Evolutionary conservation across 1,139 yeast species (phyloP), one percentile per base, ranked within the genome.

Genomic region (Diutina siamensis): DNA sequence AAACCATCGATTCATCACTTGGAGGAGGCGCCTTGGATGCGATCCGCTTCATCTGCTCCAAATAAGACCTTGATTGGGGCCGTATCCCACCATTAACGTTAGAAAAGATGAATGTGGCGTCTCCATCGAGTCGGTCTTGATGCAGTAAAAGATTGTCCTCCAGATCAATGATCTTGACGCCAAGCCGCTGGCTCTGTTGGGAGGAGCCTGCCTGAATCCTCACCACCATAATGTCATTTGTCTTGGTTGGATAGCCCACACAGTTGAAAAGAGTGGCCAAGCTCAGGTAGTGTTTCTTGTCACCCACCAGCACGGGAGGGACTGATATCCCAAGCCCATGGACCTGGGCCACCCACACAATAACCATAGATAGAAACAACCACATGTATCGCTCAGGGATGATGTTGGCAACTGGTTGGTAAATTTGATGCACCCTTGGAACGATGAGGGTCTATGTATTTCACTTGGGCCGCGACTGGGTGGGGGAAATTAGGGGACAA

Each of bases 221-320:
- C 21, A 68, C 62, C 58, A 67, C 55, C 25, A 70, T 53, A 22
- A 68, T 59, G 47, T 71, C 75, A 50, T 68, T 63, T 35, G 59
- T 55, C 38, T 60, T 59, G 5, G 72, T 65, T n/a, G 57, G 54
- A 51, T 71, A 70, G 40, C 65, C 60, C n/a, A 71, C 51, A 54
- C 76, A 71, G 49, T 67, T 61, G 41, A 53, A 49, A 40, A 68
- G 56, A 51, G 66, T 58, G 32, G 55, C 46, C 20, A 56, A 47
- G 27, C 66, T 57, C 18, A 70, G 61, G 46, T 58, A 58, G 42
- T 57, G 56, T 31, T 49, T 49, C 19, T 48, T 46, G 45, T 65
- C 68, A 9, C 66, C 67, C 0, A 50, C 51, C 28, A 46, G 51
- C 34, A 55, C 49, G 10, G 63, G 60, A 2, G 56, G 57, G 21